Percentiles rank a stretch among this genome's conserved stretches.
Evolutionary conservation across 257 asterid species (phyloP).

Genomic region (Handroanthus guayacan): DNA sequence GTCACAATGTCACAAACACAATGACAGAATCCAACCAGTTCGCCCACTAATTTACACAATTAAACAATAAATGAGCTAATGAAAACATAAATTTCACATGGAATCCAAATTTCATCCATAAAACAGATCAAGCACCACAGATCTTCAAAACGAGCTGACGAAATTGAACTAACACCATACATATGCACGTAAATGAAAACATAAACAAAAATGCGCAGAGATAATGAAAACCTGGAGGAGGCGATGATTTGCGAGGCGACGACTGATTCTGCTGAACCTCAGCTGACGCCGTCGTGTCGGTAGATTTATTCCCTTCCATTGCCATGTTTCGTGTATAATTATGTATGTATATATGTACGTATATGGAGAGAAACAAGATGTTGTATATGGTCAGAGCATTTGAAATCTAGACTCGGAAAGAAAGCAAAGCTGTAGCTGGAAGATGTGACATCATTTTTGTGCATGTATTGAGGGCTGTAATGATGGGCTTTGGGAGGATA

Average conservation of each 20-base stretch:
- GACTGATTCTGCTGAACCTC: conserved; percentile 58
- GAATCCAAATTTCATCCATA: conserved; percentile 23
- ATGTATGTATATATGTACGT: conserved; percentile 3
- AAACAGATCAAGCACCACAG: conserved; percentile 44
- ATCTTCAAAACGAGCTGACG: conserved; percentile 40
- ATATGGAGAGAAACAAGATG: conserved; percentile 32
- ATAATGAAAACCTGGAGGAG: conserved; percentile 53
- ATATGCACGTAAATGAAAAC: conserved; percentile 24
- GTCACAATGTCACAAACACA: conserved; percentile 27
- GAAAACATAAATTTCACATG: conserved; percentile 20
- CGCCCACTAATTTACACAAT: conserved; percentile 30
- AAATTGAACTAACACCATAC: conserved; percentile 2
- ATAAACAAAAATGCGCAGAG: conserved; percentile 9
- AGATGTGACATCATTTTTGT: conserved; percentile 32
- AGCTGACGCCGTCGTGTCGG: conserved; percentile 48
- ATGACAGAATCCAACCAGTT: conserved; percentile 29
- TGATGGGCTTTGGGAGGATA: conserved; percentile 2
- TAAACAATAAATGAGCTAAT: conserved; percentile 36
- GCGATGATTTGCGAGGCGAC: conserved; percentile 71
- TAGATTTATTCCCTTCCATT: conserved; percentile 59
- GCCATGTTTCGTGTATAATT: conserved; percentile 38
- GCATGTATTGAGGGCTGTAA: background rate
- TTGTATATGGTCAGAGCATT: conserved; percentile 37
- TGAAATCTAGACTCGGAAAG: conserved; percentile 34
- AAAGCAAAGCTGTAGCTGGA: conserved; percentile 42